Percentiles rank a stretch among this genome's conserved stretches.
phyloP scores from a whole-genome alignment of 2,329 filamentous ascomycete species.

The Fusarium multiceps region DNA sequence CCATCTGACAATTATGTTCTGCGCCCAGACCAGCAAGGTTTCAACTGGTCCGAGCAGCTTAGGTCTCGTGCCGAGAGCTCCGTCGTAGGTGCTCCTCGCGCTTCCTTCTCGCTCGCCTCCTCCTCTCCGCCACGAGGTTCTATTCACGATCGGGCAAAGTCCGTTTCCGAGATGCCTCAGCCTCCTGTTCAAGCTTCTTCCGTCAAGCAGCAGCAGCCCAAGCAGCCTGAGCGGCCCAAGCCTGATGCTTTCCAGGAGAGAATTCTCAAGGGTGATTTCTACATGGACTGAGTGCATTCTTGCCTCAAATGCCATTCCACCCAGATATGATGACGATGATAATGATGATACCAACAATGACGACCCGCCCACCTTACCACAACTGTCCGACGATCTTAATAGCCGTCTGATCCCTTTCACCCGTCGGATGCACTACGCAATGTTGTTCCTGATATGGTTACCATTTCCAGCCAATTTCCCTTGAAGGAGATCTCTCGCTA shows the following conservation, averaged over 20 bases:
- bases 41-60: conserved; percentile 97
- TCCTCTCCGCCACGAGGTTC: conserved; percentile 52
- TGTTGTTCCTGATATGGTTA: conserved; percentile 26
- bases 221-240: conserved; percentile 66
- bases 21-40: conserved; percentile 83
- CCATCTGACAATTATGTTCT: conserved; percentile 72
- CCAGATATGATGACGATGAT: conserved; percentile 38
- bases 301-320: conserved; percentile 12
- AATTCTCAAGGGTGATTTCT: conserved; percentile 97
- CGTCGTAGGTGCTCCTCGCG: conserved; percentile 66
- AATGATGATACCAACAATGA: conserved; percentile 35
- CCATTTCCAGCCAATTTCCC: conserved; percentile 21
- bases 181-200: conserved; percentile 64
- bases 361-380: conserved; percentile 19
- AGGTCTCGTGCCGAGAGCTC: conserved; percentile 89
- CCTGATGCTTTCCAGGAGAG: conserved; percentile 97
- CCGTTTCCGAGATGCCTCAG: conserved; percentile 71
- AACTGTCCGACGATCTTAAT: conserved; percentile 28
- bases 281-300: conserved; percentile 80
- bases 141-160: conserved; percentile 75
- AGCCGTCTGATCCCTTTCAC: conserved; percentile 6
- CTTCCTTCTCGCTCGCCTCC: conserved; percentile 69
- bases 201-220: conserved; percentile 53
- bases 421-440: conserved; percentile 23
- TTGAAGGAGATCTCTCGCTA: conserved; percentile 34